Evolutionary conservation across 2,329 filamentous ascomycete genomes (phyloP), one percentile per base, ranked within the genome.

Genomic region (Monilinia vaccinii-corymbosi): DNA sequence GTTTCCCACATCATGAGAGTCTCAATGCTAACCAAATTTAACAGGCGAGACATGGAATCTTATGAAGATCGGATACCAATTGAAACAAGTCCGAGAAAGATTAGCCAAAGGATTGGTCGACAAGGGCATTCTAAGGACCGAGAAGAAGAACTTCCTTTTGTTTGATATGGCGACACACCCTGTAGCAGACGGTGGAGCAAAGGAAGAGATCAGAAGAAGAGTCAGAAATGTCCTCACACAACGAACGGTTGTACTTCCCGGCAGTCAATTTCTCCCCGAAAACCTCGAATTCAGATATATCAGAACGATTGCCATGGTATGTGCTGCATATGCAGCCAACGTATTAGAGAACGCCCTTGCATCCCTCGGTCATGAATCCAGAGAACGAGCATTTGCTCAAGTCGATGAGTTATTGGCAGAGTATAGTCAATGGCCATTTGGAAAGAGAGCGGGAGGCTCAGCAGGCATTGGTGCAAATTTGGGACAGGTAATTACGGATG

Each of bases 111-210:
- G 94, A 38, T 84, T 99, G 49, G 94, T 99, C 65, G 94, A 99
- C 79, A 99, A 99, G 79, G 94, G 94, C 71, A 96, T 99, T 73
- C 84, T 99, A 61, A 90, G 94, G 69, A 99, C 94, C 63, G 94
- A 99, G 76, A 99, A 99, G 81, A 91, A 91, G 76, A 99, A 99
- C 80, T 99, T 99, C 79, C 83, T 99, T 66, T 88, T 99, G 65
- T 99, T 99, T 79, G 94, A 99, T 78, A 99, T 99, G 94, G 94
- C 94, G 61, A 99, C 94, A 65, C 94, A 99, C 75, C 94, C 94
- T 46, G 92, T 99, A 61, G 93, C 91, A 65, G 94, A 99, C 71
- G 89, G 91, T 66, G 93, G 91, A 71, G 94, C 94, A 71, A 99
- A 99, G 79, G 94, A 97, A 72, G 94, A 99, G 78, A 94, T 99